Percentiles rank a stretch among this genome's conserved stretches.
Evolutionary conservation across 2,329 filamentous ascomycete species (phyloP).

Genomic region (Botrytis deweyae): DNA sequence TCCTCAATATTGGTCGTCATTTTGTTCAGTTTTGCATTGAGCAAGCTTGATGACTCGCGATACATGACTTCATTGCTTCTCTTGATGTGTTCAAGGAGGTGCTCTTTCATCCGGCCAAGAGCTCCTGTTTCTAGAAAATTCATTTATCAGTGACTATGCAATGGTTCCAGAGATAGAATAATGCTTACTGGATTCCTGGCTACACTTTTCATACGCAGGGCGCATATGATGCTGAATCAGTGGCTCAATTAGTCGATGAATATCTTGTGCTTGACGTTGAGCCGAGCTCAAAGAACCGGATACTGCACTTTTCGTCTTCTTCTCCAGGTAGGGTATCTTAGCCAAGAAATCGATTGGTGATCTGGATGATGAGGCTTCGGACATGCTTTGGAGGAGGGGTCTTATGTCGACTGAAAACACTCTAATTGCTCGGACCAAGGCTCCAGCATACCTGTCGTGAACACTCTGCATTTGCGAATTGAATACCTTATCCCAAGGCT

Average conservation of each 20-base stretch:
- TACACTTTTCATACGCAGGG: not conserved
- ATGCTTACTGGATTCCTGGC: not conserved
- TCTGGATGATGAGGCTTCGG: not conserved
- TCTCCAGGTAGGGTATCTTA: no score
- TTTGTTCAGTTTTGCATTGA: not conserved
- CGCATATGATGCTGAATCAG: not conserved
- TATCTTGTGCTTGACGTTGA: not conserved
- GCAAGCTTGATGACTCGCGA: accelerated
- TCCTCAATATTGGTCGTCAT: not conserved
- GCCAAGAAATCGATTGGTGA: not conserved
- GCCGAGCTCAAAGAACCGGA: not conserved
- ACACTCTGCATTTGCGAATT: not conserved
- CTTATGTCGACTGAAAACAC: not conserved
- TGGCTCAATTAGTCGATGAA: not conserved
- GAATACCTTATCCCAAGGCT: not conserved
- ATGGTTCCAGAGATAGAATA: no score
- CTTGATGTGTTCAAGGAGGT: not conserved
- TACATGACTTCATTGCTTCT: not conserved
- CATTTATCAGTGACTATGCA: no score
- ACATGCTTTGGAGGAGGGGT: not conserved
- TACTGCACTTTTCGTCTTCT: no score
- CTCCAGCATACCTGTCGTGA: not conserved
- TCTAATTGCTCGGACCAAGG: not conserved
- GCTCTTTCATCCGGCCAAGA: not conserved
- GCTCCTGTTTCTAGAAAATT: not conserved